Conservation (phyloP, 495 filamentous ascomycete species). For the Immersiella caudata region DNA sequence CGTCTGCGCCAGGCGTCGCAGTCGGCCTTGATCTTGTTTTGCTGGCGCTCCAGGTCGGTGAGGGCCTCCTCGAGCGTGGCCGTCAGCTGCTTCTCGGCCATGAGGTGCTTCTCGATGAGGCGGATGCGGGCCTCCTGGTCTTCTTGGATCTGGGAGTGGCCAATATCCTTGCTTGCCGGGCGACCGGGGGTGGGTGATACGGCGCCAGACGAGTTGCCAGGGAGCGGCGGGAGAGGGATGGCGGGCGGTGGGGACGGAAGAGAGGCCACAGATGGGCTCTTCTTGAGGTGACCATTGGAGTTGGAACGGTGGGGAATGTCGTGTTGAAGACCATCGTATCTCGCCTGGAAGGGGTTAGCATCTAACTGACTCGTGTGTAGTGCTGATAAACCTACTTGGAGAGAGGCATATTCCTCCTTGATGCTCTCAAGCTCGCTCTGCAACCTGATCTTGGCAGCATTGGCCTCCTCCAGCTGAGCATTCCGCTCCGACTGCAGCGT, state of each 20-base stretch:
- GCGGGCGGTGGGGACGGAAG: constrained; percentile 87
- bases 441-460: constrained; percentile 50
- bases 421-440: constrained; percentile 62
- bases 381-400: constrained; percentile 61
- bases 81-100: constrained; percentile 94
- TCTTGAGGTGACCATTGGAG: constrained; percentile 76
- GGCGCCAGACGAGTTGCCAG: constrained; percentile 48
- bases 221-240: constrained; percentile 93
- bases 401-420: constrained; percentile 61
- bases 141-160: constrained; percentile 70
- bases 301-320: constrained; percentile 69
- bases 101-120: constrained; percentile 95
- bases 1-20: constrained; percentile 89
- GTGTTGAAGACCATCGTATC: constrained; percentile 52
- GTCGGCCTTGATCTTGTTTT: constrained; percentile 82
- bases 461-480: constrained; percentile 61
- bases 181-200: constrained; percentile 55
- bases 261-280: constrained; percentile 78
- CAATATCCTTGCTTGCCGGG: constrained; percentile 81
- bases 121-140: constrained; percentile 94
- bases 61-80: constrained; percentile 93
- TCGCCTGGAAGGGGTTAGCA: constrained; percentile 54
- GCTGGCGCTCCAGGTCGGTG: constrained; percentile 85
- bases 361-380: not conserved
- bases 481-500: constrained; percentile 72